Evolutionary conservation across 2,329 filamentous ascomycete species (phyloP), one percentile per base, ranked within the genome.

Genomic region (Aspergillus texensis): DNA sequence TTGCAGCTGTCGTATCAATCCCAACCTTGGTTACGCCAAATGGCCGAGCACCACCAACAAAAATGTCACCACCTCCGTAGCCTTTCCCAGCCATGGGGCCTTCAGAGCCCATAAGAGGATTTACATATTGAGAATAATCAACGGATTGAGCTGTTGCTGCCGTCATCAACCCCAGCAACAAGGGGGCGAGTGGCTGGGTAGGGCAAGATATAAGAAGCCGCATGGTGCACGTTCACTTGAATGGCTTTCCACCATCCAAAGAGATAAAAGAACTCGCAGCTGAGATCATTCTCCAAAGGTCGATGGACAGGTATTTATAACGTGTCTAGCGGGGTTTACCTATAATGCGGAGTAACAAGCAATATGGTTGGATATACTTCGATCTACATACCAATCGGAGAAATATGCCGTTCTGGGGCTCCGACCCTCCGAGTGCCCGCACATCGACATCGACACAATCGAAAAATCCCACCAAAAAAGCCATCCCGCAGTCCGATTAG

Each of bases 51-150:
- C 74, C 77, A 12, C 80, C 80, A 8, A 80, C 76, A 62, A 82
- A 81, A 50, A 81, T 80, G 60, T 81, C 77, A 10, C 80, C 79
- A 41, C 80, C 79, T 48, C 74, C 74, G 65, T 77, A 79, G 63
- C 67, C 68, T 9, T 74, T 72, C 3, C 81, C 80, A 4, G 78
- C 67, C 39, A 77, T 79, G 0, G 79, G 78, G 9, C 81, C 81
- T 66, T 82, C 81, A 0, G 80, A 80, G 8, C 81, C 82, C 24
- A 83, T 82, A 52, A 83, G 78, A 1, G 79, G 75, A 62, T 83
- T 82, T 10, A 83, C 82, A 71, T 77, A 78, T 62, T 75, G 73
- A 16, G 75, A 74, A 53, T 72, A 70, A 58, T 76, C 74, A 14
- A 69, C 57, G 28, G 63, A 43, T 3, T 28, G 14, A 10, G 62